Evolutionary conservation across 225 moss, liverwort and hornwort species (phyloP).

Genomic region (Neckera pumila): DNA sequence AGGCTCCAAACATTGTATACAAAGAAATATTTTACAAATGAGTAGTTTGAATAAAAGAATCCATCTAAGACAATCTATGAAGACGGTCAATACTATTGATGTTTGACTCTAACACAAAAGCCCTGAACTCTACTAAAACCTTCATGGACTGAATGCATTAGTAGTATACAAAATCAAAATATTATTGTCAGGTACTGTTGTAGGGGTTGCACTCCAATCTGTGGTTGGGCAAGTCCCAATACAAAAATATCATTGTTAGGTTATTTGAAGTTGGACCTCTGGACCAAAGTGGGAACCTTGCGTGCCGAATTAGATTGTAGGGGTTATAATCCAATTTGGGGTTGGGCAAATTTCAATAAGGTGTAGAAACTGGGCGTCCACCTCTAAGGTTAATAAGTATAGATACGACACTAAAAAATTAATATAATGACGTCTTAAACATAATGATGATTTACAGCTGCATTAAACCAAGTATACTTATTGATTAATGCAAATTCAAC

Average conservation of each 20-base stretch:
- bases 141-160: too few species aligned
- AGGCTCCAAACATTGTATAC: too few species aligned
- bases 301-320: fast-evolving
- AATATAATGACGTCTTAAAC: background rate
- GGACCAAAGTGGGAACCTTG: fast-evolving
- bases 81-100: background rate
- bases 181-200: too few species aligned
- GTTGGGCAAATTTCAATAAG: too few species aligned
- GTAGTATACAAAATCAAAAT: too few species aligned
- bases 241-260: too few species aligned
- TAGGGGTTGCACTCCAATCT: too few species aligned
- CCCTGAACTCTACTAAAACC: background rate
- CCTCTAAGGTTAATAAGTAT: background rate
- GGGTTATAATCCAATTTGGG: fast-evolving
- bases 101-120: background rate
- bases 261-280: too few species aligned
- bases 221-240: too few species aligned
- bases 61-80: background rate
- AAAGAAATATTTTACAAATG: background rate
- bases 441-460: background rate
- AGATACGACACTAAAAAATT: too few species aligned
- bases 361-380: fast-evolving
- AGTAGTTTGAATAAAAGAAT: background rate
- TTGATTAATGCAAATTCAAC: background rate
- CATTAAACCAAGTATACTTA: background rate